These are phyloP conservation scores for Epicoccum sorghinum DNA, from an alignment of 2,329 filamentous ascomycete genomes.

Conservation along the genomic window DNA sequence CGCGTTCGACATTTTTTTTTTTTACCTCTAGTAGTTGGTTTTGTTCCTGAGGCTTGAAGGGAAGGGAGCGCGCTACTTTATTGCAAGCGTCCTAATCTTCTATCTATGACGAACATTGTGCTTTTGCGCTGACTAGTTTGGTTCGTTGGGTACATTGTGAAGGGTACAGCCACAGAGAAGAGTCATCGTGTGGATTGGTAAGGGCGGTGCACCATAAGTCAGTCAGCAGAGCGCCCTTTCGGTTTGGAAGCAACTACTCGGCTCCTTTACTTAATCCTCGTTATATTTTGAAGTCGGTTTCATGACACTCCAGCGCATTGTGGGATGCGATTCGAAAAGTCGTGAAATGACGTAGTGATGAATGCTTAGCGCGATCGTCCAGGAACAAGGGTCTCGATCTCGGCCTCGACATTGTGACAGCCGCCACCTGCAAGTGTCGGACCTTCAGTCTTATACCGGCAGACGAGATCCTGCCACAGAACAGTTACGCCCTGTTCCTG, in stretches of 20 bases:
- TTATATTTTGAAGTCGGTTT: neutral
- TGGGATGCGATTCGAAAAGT: conserved; percentile 14
- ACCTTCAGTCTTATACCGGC: neutral
- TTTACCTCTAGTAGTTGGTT: neutral
- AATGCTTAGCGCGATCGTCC: conserved; percentile 35
- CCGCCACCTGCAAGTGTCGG: conserved; percentile 17
- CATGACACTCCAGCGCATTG: neutral
- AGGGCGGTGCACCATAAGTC: conserved; percentile 31
- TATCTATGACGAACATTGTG: conserved; percentile 10
- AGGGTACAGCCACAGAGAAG: conserved; percentile 41
- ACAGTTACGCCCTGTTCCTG: neutral
- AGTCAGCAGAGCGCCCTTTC: conserved; percentile 29
- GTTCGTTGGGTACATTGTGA: conserved; percentile 12
- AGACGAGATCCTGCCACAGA: neutral
- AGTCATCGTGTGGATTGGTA: conserved; percentile 43
- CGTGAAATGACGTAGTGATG: conserved; percentile 18
- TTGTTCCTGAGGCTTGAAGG: neutral
- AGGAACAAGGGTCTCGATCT: conserved; percentile 32
- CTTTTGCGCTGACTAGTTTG: conserved; percentile 1
- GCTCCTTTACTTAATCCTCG: neutral
- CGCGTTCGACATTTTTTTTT: conserved; percentile 32
- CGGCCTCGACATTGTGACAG: conserved; percentile 16
- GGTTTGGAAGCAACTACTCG: neutral
- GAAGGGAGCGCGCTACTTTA: conserved; percentile 3
- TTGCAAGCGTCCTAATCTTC: neutral